Evolutionary conservation across 2,329 filamentous ascomycete genomes (phyloP), one percentile per base, ranked within the genome.

Genomic region (Conoideocrella luteorostrata): DNA sequence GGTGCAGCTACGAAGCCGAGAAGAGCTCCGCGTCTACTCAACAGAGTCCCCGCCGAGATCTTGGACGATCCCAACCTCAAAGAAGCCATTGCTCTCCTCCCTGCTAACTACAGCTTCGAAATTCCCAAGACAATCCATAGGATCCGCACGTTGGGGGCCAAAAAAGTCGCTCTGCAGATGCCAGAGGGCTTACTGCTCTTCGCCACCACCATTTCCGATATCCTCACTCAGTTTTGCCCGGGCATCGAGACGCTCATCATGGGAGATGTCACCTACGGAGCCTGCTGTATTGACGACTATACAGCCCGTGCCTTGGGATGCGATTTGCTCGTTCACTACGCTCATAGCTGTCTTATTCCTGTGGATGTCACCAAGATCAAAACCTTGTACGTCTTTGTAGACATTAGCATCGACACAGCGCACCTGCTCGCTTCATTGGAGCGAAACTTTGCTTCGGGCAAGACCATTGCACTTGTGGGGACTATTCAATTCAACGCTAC

Each of bases 401-500:
- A 95, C 63, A 98, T 98, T 59, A 88, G 84, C 64, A 97, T 98
- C 61, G 93, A 98, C 64, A 87, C 88, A 0, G 71, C 80, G 11
- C 93, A 98, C 64, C 76, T 98, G 13, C 68, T 96, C 40, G 85
- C 86, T 7, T 93, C 90, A 0, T 74, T 98, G 37, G 85, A 89
- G 59, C 82, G 88, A 49, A 98, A 96, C 61, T 95, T 97, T 61
- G 74, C 82, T 2, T 68, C 83, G 0, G 86, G 87, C 2, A 95
- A 93, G 67, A 91, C 84, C 1, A 82, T 98, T 46, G 93, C 93
- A 5, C 77, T 96, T 53, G 91, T 98, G 13, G 91, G 93, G 38
- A 98, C 93, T 0, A 98, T 98, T 54, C 93, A 98, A 63, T 98
- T 98, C 75, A 98, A 98, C 66, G 88, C 90, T 28, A 96, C 93